phyloP scores from a whole-genome alignment of 2,329 filamentous ascomycete species.

The Pseudonectria foliicola region DNA sequence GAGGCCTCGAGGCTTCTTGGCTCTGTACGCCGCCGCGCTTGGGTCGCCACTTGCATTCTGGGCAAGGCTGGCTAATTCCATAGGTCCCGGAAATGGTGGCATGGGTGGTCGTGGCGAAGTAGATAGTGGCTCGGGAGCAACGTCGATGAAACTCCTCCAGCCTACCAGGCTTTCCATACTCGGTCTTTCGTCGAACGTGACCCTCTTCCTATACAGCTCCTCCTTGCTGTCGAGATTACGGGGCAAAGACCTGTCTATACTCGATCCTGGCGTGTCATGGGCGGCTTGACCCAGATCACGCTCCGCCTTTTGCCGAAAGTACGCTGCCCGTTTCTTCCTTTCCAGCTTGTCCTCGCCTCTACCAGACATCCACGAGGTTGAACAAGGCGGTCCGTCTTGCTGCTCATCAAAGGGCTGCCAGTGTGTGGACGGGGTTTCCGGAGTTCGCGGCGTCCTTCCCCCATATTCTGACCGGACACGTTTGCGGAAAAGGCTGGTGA shows the following conservation, averaged over 20 bases:
- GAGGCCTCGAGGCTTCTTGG: slow-evolving; percentile 19
- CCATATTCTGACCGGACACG: slow-evolving; percentile 14
- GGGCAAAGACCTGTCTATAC: slow-evolving; percentile 8
- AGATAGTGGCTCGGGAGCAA: slow-evolving; percentile 15
- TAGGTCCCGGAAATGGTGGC: slow-evolving; percentile 17
- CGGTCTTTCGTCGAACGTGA: slow-evolving; percentile 4
- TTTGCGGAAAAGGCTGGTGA: slow-evolving; percentile 21
- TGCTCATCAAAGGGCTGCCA: slow-evolving; percentile 22
- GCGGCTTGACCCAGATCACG: slow-evolving; percentile 4
- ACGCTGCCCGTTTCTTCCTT: slow-evolving; percentile 13
- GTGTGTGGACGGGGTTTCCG: slow-evolving; percentile 13
- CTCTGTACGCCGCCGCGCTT: slow-evolving; percentile 12
- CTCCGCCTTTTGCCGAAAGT: slow-evolving; percentile 17
- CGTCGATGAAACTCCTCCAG: slow-evolving; percentile 18
- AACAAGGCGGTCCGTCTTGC: slow-evolving; percentile 12
- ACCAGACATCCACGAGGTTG: slow-evolving; percentile 16
- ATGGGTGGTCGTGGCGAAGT: slow-evolving; percentile 19
- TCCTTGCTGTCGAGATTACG: slow-evolving; percentile 8
- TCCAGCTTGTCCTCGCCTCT: slow-evolving; percentile 11
- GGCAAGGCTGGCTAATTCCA: slow-evolving; percentile 9
- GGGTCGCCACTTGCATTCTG: slow-evolving; percentile 2
- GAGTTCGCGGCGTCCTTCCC: slow-evolving; percentile 11
- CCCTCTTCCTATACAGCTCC: slow-evolving; percentile 1
- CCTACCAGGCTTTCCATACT: slow-evolving; percentile 19
- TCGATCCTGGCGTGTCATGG: slow-evolving; percentile 3